Base-by-base conservation (phyloP, 306 rosid species). In the Lathyrus aphaca region DNA sequence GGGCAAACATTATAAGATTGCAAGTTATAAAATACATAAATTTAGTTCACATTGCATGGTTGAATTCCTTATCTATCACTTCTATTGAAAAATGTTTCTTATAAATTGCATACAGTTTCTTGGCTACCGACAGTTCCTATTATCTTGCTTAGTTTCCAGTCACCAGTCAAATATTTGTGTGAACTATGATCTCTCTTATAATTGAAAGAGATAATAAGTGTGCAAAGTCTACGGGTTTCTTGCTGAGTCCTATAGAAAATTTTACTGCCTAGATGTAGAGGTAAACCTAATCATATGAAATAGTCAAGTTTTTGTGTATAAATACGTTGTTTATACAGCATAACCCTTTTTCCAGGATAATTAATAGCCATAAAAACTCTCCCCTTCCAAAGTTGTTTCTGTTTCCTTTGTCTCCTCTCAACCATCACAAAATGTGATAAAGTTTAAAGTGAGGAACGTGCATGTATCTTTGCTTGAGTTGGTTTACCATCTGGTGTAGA, bases 401-500 rank as follows among this genome's bases (percentile, higher is more conserved):
- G 27, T 74, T 69, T 61, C 25, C 51, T 16, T 45, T 49, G 44
- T 60, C 43, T 72, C 30, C 43, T 35, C 65, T 16, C 65, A 21
- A 50, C 49, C 57, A 42, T 66, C 5, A 29, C 45, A 37, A 45
- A 64, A 25, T 59, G 38, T 44, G 55, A 55, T 25, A 13, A 55
- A 25, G 18, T 25, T 55, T 13, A 55, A 54, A 45, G 27, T 60
- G 81, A 66, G 35, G 25, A 54, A 45, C 42, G 27, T 49, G 63
- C 63, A 27, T 27, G 40, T 56, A 56, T 56, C 19, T 56, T 56
- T 56, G 39, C 18, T 29, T 27, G 38, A 56, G 62, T 56, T 56
- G 38, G 39, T 37, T 74, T 62, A 27, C 78, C 27, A 27, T 78
- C 32, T 19, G 74, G 56, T 53, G 27, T 53, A 60, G 72, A 49